A percentile compares a stretch with the other conserved stretches of the same genome.
These are phyloP conservation scores for Ceriops decandra DNA, from an alignment of 345 rosid species.

Conservation along the genomic window DNA sequence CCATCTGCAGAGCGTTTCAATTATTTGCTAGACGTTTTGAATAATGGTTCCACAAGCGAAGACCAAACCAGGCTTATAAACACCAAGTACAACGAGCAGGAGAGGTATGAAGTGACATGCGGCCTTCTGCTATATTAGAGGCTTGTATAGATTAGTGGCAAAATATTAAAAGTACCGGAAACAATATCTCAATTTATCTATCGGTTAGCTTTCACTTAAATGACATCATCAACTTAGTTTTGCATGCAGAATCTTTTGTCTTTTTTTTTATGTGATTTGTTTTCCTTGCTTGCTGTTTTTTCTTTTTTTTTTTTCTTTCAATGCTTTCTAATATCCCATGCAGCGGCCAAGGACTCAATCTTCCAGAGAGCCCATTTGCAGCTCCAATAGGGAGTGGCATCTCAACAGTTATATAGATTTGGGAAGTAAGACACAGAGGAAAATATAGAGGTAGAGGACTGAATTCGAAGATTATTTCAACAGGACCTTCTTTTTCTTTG, in stretches of 20 bases:
- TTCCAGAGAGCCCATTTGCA: slow-evolving; percentile 94
- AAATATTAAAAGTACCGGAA: not conserved
- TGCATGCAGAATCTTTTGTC: too few relatives aligned
- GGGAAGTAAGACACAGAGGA: slow-evolving; percentile 25
- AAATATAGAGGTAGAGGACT: slow-evolving; percentile 29
- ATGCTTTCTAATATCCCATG: not conserved
- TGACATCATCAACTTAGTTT: too few relatives aligned
- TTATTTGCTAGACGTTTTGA: slow-evolving; percentile 56
- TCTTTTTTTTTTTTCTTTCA: too few relatives aligned
- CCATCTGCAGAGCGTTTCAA: slow-evolving; percentile 43
- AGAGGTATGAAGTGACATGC: slow-evolving; percentile 40
- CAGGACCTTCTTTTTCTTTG: slow-evolving; percentile 17
- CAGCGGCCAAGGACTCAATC: slow-evolving; percentile 57
- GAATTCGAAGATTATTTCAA: slow-evolving; percentile 11
- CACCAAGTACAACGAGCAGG: slow-evolving; percentile 50
- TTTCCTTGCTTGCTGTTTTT: not conserved
- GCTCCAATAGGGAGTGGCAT: slow-evolving; percentile 51
- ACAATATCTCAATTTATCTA: too few relatives aligned
- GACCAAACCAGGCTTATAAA: slow-evolving; percentile 41
- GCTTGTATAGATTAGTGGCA: too few relatives aligned
- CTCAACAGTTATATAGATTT: slow-evolving; percentile 61
- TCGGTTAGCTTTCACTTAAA: too few relatives aligned
- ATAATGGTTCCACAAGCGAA: slow-evolving; percentile 43
- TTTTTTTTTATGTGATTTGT: not conserved
- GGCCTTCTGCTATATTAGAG: not conserved